phyloP scores from a whole-genome alignment of 1,284 basidiomycete genomes.

The Fomitopsis schrenkii region DNA sequence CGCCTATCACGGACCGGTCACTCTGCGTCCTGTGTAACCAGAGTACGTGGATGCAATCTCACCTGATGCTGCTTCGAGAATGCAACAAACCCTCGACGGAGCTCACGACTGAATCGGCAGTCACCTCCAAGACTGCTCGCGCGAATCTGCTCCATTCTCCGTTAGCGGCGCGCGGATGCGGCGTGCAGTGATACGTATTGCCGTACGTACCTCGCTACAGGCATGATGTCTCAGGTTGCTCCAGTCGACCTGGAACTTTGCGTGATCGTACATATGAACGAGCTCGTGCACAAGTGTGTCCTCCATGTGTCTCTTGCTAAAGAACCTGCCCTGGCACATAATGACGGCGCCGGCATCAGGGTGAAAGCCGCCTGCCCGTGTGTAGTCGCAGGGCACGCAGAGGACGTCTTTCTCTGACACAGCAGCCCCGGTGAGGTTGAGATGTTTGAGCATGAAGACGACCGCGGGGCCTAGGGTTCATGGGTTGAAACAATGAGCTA shows the following conservation, averaged over 20 bases:
- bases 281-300: constrained; percentile 93
- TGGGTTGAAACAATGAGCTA: background rate
- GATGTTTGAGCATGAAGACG: constrained; percentile 86
- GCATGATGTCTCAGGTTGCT: constrained; percentile 88
- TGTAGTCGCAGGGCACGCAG: constrained; percentile 77
- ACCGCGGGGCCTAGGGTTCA: constrained; percentile 68
- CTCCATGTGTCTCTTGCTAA: constrained; percentile 85
- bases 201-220: constrained; percentile 79
- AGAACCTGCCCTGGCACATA: constrained; percentile 81
- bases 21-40: background rate
- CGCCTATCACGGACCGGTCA: constrained; percentile 40
- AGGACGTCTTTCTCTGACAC: constrained; percentile 70
- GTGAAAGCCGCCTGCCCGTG: constrained; percentile 79
- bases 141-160: constrained; percentile 62
- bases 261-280: constrained; percentile 95
- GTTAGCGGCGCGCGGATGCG: background rate
- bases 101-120: constrained; percentile 81
- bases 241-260: constrained; percentile 94
- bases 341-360: constrained; percentile 73
- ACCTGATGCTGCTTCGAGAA: constrained; percentile 96
- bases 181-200: background rate
- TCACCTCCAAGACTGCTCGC: constrained; percentile 93
- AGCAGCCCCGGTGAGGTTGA: constrained; percentile 67
- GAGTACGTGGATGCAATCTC: constrained; percentile 5
- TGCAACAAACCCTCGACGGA: constrained; percentile 68